phyloP scores from a whole-genome alignment of 805 yeast species.

The Alloascoidea hylecoeti region DNA sequence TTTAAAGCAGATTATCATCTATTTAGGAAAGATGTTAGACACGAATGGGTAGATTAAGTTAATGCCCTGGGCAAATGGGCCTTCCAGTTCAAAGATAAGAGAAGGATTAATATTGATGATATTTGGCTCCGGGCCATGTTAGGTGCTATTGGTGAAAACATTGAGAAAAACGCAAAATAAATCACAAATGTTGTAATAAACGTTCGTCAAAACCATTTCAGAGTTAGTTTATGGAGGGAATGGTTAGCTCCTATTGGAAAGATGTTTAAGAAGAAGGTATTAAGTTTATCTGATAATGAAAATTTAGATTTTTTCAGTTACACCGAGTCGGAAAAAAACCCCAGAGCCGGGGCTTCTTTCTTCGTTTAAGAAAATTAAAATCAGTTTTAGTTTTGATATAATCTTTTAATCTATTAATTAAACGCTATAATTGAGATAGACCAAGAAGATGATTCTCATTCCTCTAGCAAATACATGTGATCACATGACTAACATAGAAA shows the following conservation, averaged over 20 bases:
- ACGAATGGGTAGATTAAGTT: conserved; percentile 94
- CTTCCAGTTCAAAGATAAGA: conserved; percentile 53
- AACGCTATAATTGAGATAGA: too few relatives aligned
- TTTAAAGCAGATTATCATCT: conserved; percentile 87
- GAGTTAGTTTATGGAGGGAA: conserved; percentile 90
- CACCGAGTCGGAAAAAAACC: conserved; percentile 18
- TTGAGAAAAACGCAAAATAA: conserved; percentile 69
- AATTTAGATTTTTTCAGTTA: conserved; percentile 71
- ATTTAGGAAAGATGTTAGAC: conserved; percentile 86
- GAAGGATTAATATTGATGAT: conserved; percentile 57
- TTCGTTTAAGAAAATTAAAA: too few relatives aligned
- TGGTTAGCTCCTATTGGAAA: conserved; percentile 70
- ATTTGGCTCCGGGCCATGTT: conserved; percentile 85
- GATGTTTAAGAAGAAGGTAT: conserved; percentile 74
- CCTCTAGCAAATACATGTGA: too few relatives aligned
- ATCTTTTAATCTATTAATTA: too few relatives aligned
- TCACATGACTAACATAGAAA: too few relatives aligned
- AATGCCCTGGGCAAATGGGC: conserved; percentile 90
- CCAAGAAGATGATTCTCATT: too few relatives aligned
- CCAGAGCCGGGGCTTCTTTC: too few relatives aligned
- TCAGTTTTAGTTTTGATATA: too few relatives aligned
- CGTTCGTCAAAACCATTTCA: conserved; percentile 68
- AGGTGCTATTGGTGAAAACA: conserved; percentile 89
- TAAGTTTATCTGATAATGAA: conserved; percentile 61
- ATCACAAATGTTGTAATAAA: conserved; percentile 91